Base-by-base conservation (phyloP, 345 rosid genomes). In the Melastoma malabathricum region DNA sequence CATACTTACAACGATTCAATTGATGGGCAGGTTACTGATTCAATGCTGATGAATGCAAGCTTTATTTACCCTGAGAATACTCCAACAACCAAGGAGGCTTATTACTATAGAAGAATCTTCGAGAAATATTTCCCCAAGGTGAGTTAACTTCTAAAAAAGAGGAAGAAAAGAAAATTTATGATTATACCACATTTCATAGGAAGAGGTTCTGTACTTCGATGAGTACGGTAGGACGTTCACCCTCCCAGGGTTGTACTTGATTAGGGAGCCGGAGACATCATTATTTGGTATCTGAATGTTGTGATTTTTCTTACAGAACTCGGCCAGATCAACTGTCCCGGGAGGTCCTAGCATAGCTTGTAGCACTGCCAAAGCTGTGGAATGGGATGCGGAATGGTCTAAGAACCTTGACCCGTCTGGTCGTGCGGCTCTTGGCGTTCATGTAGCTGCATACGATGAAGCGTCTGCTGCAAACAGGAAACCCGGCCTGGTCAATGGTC, bases 111-210 rank as follows among this genome's bases (percentile, higher is more conserved):
- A 63, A 75, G 77, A 84, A 84, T 87, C 58, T 87, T 87, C 15
- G 98, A 92, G 71, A 74, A 94, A 56, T 81, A 79, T 64, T 92
- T 87, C 78, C 90, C 98, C 18, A 90, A 92, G 97, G 94, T 84
- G 44, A 34, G 15, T 16, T 57, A 14, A 15, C 18, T 46, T 39
- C 38, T 38, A 17, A 18, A 19, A 22, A 29, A 20, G 50, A 43
- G 18, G 58, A 7, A 43, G 38, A 17, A 34, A 34, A 34, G 41
- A 12, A 34, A 34, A 34, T 34, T 6, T 7, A 2, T 34, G 12
- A 34, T 1, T 34, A 34, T 34, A 8, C 41, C 12, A 34, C 6
- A 34, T 34, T 31, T 34, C 2, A 12, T 34, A 34, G 12, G 9
- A 34, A 7, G 41, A 8, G 12, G 41, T 6, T 34, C 9, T 34